Evolutionary conservation across 2,329 filamentous ascomycete species (phyloP).

Genomic region (Botryotinia narcissicola): DNA sequence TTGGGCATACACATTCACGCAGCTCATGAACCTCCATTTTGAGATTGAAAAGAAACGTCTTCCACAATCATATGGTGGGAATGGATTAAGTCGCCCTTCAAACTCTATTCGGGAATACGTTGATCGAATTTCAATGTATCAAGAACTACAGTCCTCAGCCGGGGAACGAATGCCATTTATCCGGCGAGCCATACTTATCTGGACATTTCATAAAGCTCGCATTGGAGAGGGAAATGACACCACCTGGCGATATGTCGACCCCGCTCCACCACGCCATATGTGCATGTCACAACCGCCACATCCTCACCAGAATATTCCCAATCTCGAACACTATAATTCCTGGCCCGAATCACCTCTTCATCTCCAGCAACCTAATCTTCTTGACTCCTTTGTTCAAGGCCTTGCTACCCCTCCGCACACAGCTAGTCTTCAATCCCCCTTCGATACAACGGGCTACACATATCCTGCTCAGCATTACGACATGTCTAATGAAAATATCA

Average conservation of each 20-base stretch:
- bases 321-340: slow-evolving; percentile 54
- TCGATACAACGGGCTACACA: slow-evolving; percentile 24
- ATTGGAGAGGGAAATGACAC: slow-evolving; percentile 53
- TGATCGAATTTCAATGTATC: slow-evolving; percentile 63
- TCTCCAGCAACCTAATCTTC: slow-evolving; percentile 40
- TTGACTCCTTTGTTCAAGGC: slow-evolving; percentile 52
- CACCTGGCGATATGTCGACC: slow-evolving; percentile 57
- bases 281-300: slow-evolving; percentile 37
- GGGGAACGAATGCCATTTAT: slow-evolving; percentile 49
- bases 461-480: slow-evolving; percentile 26
- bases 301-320: slow-evolving; percentile 46
- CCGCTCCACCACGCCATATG: slow-evolving; percentile 27
- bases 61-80: slow-evolving; percentile 38
- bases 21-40: slow-evolving; percentile 30
- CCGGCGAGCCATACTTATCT: slow-evolving; percentile 59
- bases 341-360: slow-evolving; percentile 43
- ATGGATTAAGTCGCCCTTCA: slow-evolving; percentile 39
- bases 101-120: slow-evolving; percentile 54
- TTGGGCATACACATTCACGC: slow-evolving; percentile 37
- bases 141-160: slow-evolving; percentile 60
- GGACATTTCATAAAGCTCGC: slow-evolving; percentile 57
- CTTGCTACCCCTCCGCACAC: slow-evolving; percentile 58
- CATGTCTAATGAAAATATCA: slow-evolving; percentile 36
- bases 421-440: slow-evolving; percentile 46
- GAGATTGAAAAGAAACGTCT: slow-evolving; percentile 45